Evolutionary conservation across 352 stramenopile species (phyloP).

Genomic region (Hyaloperonospora arabidopsidis): DNA sequence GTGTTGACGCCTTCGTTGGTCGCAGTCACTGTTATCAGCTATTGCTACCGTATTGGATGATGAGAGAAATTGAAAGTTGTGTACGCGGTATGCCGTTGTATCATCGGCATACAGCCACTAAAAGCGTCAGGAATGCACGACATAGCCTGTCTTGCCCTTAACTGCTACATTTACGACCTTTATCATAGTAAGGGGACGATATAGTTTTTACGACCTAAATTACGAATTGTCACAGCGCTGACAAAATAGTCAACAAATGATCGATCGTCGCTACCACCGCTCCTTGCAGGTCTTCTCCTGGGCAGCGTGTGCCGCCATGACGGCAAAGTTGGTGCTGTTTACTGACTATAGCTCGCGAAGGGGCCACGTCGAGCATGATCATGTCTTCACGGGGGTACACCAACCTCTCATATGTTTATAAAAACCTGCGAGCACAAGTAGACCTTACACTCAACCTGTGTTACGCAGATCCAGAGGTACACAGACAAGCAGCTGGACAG

Average conservation of each 20-base stretch:
- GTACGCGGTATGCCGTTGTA: too few relatives aligned
- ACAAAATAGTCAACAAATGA: conserved; percentile 34
- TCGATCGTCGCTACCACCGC: conserved; percentile 78
- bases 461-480: conserved; percentile 53
- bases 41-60: too few relatives aligned
- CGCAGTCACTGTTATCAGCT: too few relatives aligned
- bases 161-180: too few relatives aligned
- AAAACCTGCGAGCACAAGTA: neutral
- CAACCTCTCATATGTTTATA: neutral
- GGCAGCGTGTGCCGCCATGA: conserved; percentile 69
- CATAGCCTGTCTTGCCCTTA: too few relatives aligned
- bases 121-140: too few relatives aligned
- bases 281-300: conserved; percentile 82
- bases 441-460: conserved; percentile 1
- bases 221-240: too few relatives aligned
- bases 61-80: too few relatives aligned
- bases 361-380: conserved; percentile 41
- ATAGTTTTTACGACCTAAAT: too few relatives aligned
- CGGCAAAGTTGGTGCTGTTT: conserved; percentile 79
- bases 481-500: conserved; percentile 78
- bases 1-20: too few relatives aligned
- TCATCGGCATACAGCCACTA: too few relatives aligned
- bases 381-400: conserved; percentile 72
- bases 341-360: conserved; percentile 63
- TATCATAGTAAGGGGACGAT: too few relatives aligned